A percentile compares a stretch with the other conserved stretches of the same genome.
Conservation (phyloP, 1,284 basidiomycete species). For the Dichomitus squalens region DNA sequence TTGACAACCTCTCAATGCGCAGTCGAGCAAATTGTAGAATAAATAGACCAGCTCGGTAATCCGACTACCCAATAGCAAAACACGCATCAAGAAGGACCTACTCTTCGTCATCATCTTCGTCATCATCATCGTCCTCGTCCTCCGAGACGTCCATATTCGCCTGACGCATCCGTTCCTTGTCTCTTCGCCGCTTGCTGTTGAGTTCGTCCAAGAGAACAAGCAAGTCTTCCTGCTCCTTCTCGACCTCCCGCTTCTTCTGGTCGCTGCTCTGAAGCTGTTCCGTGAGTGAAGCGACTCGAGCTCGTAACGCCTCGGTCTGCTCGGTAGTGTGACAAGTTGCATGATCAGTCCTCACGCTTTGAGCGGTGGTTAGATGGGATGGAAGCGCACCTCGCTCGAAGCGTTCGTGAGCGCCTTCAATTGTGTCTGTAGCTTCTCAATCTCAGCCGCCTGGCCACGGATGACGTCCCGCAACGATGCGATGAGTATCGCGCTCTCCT, state of each 20-base stretch:
- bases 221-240: conserved; percentile 95
- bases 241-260: conserved; percentile 73
- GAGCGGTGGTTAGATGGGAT: neutral
- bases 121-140: conserved; percentile 82
- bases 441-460: conserved; percentile 76
- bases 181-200: conserved; percentile 79
- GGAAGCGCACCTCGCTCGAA: conserved; percentile 28
- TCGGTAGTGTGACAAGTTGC: neutral
- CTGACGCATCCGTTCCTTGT: conserved; percentile 76
- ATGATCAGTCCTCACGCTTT: neutral
- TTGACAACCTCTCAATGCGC: too few relatives aligned
- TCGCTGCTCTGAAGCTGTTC: conserved; percentile 57
- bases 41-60: too few relatives aligned
- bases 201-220: conserved; percentile 94
- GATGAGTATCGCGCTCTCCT: conserved; percentile 80
- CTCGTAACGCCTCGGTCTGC: conserved; percentile 40
- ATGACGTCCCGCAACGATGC: conserved; percentile 82
- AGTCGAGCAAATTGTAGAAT: too few relatives aligned
- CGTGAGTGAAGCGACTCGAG: conserved; percentile 47
- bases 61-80: too few relatives aligned
- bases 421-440: conserved; percentile 62
- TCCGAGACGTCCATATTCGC: conserved; percentile 87
- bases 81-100: too few relatives aligned
- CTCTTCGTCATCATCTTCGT: conserved; percentile 38
- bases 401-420: conserved; percentile 41